phyloP scores from a whole-genome alignment of 148 eudicot genomes.

The Hydrangea macrophylla region DNA sequence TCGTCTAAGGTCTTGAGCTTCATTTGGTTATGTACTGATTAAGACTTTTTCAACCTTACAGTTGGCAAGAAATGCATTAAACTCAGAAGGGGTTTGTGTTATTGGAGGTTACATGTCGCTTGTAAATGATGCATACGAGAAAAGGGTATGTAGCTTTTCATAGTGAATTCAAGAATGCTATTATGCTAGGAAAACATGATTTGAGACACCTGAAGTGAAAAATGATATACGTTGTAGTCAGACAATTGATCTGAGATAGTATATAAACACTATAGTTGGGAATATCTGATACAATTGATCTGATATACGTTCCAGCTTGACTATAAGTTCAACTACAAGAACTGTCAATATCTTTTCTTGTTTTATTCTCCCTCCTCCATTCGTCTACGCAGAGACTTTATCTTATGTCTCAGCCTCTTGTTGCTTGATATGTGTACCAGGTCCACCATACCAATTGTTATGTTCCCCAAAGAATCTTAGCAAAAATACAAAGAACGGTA shows the following conservation, averaged over 20 bases:
- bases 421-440: too few relatives aligned
- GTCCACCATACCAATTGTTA: too few relatives aligned
- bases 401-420: too few relatives aligned
- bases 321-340: too few relatives aligned
- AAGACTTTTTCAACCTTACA: conserved; percentile 40
- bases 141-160: conserved; percentile 45
- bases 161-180: not conserved
- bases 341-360: too few relatives aligned
- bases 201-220: not conserved
- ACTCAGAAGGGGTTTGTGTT: conserved; percentile 64
- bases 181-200: not conserved
- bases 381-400: too few relatives aligned
- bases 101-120: conserved; percentile 98
- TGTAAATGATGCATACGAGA: conserved; percentile 85
- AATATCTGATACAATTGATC: too few relatives aligned
- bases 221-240: not conserved
- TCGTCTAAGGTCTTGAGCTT: not conserved
- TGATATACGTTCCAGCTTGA: too few relatives aligned
- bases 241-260: not conserved
- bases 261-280: not conserved
- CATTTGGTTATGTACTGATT: not conserved
- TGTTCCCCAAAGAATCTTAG: too few relatives aligned
- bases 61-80: conserved; percentile 81
- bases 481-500: too few relatives aligned
- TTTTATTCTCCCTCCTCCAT: too few relatives aligned